Evolutionary conservation across 2,329 filamentous ascomycete genomes (phyloP), one percentile per base, ranked within the genome.

Genomic region (Aspergillus arachidicola): DNA sequence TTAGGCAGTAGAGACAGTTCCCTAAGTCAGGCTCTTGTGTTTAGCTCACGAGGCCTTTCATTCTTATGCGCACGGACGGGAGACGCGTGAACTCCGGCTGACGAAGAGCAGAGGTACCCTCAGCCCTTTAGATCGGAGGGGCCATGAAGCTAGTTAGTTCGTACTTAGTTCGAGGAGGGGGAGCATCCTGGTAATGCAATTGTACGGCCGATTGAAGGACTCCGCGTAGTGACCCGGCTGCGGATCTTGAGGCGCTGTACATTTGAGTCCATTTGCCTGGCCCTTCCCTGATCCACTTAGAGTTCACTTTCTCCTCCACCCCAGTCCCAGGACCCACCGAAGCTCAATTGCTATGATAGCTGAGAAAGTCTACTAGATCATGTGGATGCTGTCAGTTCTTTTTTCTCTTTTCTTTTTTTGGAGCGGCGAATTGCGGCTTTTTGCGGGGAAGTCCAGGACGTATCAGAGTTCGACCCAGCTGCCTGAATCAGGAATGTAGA

Each of bases 401-500:
- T 59, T 66, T 70, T 26, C 28, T 53, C 61, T 66, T 21, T 51
- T 19, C 21, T 55, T 65, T 66, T 66, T 68, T 67, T 43, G 64
- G 65, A 67, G 68, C 65, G 66, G 68, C 69, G 67, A 68, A 69
- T 68, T 69, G 68, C 69, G 69, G 68, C 68, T 71, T 70, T 72
- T 72, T 69, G 67, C 69, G 70, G 69, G 70, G 68, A 72, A 69
- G 43, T 9, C 55, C 63, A 66, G 62, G 65, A 57, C 69, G 70
- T 72, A 71, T 72, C 70, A 72, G 65, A 65, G 61, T 62, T 58
- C 60, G 61, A 64, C 59, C 63, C 64, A 64, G 62, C 57, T 63
- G 54, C 48, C 61, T 63, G 59, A 65, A 66, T 68, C 63, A 63
- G 63, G 64, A 68, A 67, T 64, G 60, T 61, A 66, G 65, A 68